Base-by-base conservation (phyloP, 2,329 filamentous ascomycete genomes). In the Sclerotinia nivalis region DNA sequence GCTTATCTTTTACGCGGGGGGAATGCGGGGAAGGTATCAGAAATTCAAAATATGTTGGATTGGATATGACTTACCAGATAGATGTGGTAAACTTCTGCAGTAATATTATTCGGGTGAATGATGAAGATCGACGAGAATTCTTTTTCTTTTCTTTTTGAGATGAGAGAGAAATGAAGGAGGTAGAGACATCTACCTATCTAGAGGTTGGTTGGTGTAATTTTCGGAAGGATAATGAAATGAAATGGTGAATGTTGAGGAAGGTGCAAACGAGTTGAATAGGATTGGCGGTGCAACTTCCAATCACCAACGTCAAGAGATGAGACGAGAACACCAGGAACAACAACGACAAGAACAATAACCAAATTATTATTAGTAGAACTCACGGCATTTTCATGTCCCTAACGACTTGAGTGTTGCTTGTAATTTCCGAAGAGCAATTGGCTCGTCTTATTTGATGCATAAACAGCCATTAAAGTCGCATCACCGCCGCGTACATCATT, bases 231-330 rank as follows among this genome's bases (percentile, higher is more conserved):
- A 20, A 59, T n/a, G 54, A 37, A 25, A 6, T 22, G 20, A 56
- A 37, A 13, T 55, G 40, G 9, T 43, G 28, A 31, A 62, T 25
- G 50, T 58, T 40, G 50, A 45, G 18, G 64, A 47, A 58, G 52
- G 40, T 37, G 40, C 64, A 66, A 66, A 58, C 20, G 54, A 40
- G 25, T 37, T 55, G 45, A 50, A 25, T 50, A 52, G 20, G 45
- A 37, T 50, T 13, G 20, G 22, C 34, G 45, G 28, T 18, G 18
- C 40, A 22, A 34, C n/a, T 20, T 58, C 15, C 52, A 56, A 43
- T 66, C 52, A 45, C 20, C 40, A 49, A 67, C 43, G 40, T 59
- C 22, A 22, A 49, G 18, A 45, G 18, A 56, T n/a, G 40, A 37
- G 31, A 45, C 22, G 37, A 45, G n/a, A 60, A 45, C 40, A 60